Evolutionary conservation across 2,329 filamentous ascomycete genomes (phyloP).

Genomic region (Penicillium concentricum): DNA sequence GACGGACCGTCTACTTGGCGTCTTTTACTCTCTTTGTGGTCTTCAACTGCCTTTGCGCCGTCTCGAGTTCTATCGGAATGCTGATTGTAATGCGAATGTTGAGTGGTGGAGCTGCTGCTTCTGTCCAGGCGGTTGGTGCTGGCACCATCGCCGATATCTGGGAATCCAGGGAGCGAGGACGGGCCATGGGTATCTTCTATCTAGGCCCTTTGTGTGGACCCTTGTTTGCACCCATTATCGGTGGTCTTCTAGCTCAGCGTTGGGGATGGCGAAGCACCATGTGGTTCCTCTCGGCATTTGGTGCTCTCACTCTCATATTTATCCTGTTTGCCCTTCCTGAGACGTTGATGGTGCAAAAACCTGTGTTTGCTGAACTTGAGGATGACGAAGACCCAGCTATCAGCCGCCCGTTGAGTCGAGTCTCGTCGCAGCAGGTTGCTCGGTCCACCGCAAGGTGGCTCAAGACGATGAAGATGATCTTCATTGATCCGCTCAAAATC

Average conservation of each 20-base stretch:
- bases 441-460: slow-evolving; percentile 56
- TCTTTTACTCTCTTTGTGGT: slow-evolving; percentile 72
- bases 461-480: slow-evolving; percentile 56
- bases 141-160: slow-evolving; percentile 82
- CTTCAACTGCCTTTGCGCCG: slow-evolving; percentile 67
- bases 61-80: slow-evolving; percentile 70
- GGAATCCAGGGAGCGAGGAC: slow-evolving; percentile 69
- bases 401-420: slow-evolving; percentile 46
- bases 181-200: slow-evolving; percentile 82
- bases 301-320: slow-evolving; percentile 47
- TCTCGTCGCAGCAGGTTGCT: slow-evolving; percentile 63
- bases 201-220: slow-evolving; percentile 75
- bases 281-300: slow-evolving; percentile 75
- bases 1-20: slow-evolving; percentile 73
- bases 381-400: slow-evolving; percentile 22
- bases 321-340: slow-evolving; percentile 48
- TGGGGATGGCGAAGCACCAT: slow-evolving; percentile 75
- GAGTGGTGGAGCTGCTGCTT: slow-evolving; percentile 72
- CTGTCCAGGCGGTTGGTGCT: slow-evolving; percentile 78
- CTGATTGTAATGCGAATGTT: slow-evolving; percentile 74
- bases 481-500: slow-evolving; percentile 72
- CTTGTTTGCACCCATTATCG: slow-evolving; percentile 72
- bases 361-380: slow-evolving; percentile 30
- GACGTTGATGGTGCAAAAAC: slow-evolving; percentile 34
- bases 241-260: slow-evolving; percentile 66